Base-by-base conservation (phyloP, 2,329 filamentous ascomycete genomes). In the Pseudogymnoascus sp. region DNA sequence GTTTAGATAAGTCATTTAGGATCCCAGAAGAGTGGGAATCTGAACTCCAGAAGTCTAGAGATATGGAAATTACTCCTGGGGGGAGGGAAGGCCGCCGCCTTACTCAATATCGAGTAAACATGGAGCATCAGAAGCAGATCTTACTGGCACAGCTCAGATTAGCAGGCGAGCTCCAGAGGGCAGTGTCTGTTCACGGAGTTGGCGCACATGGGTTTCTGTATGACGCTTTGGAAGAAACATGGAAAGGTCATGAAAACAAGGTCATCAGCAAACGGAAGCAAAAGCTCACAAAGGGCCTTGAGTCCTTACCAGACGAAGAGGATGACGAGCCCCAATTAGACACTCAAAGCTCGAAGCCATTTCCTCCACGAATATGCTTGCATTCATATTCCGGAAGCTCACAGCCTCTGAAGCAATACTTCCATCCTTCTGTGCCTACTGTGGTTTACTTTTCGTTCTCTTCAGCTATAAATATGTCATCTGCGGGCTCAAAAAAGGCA, bases 371-470 rank as follows among this genome's bases (percentile, higher is more conserved):
- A 7, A 88, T 97, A 72, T 99, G 94, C 72, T 84, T 99, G 64
- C 94, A 99, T 75, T 97, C 92, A 0, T 99, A 92, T 75, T 95
- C 90, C 59, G 93, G 91, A 0, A 83, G 88, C 5, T 79, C 84
- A 10, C 87, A 94, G 63, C 82, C 87, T 33, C 77, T 97, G 38
- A 87, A 83, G 67, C 91, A 92, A 73, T 97, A 96, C 70, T 77
- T 91, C 59, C 82, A 89, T 66, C 83, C 84, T 1, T 79, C 82
- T 0, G 84, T 94, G 7, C 93, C 93, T 0, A 85, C 86, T 0
- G 80, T 85, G 14, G 81, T 97, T 18, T 99, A 87, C 75, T 92
- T 96, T 69, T 96, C 92, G 1, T 95, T 97, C 72, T 97, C 92
- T 1, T 81, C 82, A 0, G 86, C 85, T 5, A 89, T 99, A 69